These are phyloP conservation scores for Aegilops speltoides DNA, from an alignment of 176 grass and related monocot genomes.

Conservation along the genomic window DNA sequence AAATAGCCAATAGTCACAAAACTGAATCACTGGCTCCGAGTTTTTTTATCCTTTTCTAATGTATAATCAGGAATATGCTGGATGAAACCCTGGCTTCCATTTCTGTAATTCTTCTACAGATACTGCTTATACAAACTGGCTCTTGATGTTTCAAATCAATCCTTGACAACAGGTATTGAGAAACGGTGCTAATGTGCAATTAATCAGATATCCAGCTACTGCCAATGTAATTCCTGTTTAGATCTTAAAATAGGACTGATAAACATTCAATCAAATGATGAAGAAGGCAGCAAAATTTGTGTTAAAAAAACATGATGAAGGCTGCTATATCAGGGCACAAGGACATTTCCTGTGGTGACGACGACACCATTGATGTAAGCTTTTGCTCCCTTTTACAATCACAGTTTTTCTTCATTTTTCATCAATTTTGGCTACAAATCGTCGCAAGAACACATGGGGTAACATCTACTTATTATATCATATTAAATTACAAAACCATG, in stretches of 20 bases:
- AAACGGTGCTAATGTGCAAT: not conserved
- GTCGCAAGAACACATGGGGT: not conserved
- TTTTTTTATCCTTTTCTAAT: too few species aligned
- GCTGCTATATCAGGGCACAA: not conserved
- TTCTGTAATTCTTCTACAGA: too few species aligned
- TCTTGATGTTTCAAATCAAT: not conserved
- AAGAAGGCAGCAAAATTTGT: not conserved
- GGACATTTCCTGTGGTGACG: not conserved
- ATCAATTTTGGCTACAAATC: not conserved
- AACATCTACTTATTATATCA: not conserved
- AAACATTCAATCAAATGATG: not conserved
- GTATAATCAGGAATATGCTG: too few species aligned
- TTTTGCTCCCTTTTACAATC: not conserved
- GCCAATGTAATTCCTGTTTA: not conserved
- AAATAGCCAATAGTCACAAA: too few species aligned
- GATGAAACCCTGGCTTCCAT: too few species aligned
- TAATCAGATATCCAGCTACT: not conserved
- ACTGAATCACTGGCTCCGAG: too few species aligned
- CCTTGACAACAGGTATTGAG: not conserved
- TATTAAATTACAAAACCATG: constrained; percentile 31
- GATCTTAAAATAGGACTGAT: not conserved
- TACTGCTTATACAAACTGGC: too few species aligned
- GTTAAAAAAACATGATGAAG: not conserved
- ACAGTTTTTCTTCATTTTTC: not conserved
- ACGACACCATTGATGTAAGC: not conserved